Base-by-base conservation (phyloP, 139 green algal genomes). In the Micractinium conductrix region DNA sequence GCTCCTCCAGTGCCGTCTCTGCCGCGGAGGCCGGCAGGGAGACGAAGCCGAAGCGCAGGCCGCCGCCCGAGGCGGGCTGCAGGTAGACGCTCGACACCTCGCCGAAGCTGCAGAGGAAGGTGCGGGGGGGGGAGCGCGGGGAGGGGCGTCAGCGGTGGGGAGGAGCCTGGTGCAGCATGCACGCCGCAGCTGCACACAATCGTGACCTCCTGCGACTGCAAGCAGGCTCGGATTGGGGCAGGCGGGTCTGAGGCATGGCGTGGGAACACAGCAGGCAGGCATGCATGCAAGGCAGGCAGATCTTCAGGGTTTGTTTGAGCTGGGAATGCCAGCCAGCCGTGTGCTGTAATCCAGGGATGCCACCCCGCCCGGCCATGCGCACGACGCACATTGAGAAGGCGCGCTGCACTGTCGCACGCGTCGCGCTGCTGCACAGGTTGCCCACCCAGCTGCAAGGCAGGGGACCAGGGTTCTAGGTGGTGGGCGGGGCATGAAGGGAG, bases 1-100 rank as follows among this genome's bases (percentile, higher is more conserved):
- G 58, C 55, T 42, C 58, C 76, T 82, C 40, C 38, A 82, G 37
- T 4, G 76, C 76, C 40, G 28, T 12, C 76, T 82, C 76, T 2
- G 76, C 76, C 19, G 24, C 55, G 28, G n/a, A 40, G 38, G 76
- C 76, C 9, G 76, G 76, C 28, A 82, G 58, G 38, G 30, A 24
- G 24, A 82, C 76, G 38, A 82, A 58, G 17, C 58, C 76, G 28
- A 58, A 82, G 35, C 68, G 76, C 55, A 72, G 53, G 58, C 28
- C 42, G 55, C 42, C 76, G 38, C 45, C 48, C 1, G 76, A 58
- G 9, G 76, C 58, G 4, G 58, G 21, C 26, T 73, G 58, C 76
- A 82, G 76, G 2, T 37, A 12, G 7, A 82, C 14, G 38, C 30
- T 71, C 33, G 55, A 17, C 24, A 82, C 76, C 38, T 53, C 40